Conservation (phyloP, 2,329 filamentous ascomycete genomes). For the Hypomyces rosellus region DNA sequence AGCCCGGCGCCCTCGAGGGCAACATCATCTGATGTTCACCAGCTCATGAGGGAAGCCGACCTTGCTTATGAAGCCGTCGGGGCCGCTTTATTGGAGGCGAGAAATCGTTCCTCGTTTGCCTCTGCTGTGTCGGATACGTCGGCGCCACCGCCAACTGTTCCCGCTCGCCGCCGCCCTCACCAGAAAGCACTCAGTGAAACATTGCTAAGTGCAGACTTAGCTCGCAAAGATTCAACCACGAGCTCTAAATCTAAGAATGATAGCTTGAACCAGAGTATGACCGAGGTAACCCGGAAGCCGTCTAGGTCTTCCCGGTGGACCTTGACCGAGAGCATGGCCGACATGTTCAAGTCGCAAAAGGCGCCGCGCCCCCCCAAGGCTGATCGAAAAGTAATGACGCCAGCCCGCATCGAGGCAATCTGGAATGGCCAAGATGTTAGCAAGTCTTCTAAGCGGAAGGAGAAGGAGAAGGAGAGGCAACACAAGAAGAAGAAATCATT, state of each 20-base stretch:
- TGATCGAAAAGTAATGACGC: constrained; percentile 51
- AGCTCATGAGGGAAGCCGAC: constrained; percentile 5
- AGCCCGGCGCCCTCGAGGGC: background rate
- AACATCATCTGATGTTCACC: background rate
- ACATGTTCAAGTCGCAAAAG: constrained; percentile 49
- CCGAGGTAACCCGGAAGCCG: constrained; percentile 13
- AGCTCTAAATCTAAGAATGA: constrained; percentile 34
- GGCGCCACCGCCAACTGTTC: constrained; percentile 1
- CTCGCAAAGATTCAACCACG: constrained; percentile 30
- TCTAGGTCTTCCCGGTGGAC: constrained; percentile 39
- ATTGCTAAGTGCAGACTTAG: constrained; percentile 12
- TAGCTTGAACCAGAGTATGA: constrained; percentile 1
- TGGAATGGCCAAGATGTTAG: constrained; percentile 9
- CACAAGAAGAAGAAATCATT: constrained; percentile 4
- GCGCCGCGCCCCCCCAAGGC: constrained; percentile 51
- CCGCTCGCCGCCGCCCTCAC: constrained; percentile 4
- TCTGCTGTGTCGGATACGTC: constrained; percentile 1
- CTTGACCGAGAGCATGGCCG: constrained; percentile 51
- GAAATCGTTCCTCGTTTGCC: constrained; percentile 1
- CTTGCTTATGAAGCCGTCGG: constrained; percentile 7
- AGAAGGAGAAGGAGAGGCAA: constrained; percentile 3
- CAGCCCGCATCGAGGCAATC: constrained; percentile 40
- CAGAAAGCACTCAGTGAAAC: background rate
- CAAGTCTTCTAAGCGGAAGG: constrained; percentile 4
- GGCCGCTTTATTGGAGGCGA: background rate